Percentiles rank a stretch among this genome's conserved stretches.
These are phyloP conservation scores for Debaryomyces udenii DNA, from an alignment of 1,139 yeast species.

Conservation along the genomic window DNA sequence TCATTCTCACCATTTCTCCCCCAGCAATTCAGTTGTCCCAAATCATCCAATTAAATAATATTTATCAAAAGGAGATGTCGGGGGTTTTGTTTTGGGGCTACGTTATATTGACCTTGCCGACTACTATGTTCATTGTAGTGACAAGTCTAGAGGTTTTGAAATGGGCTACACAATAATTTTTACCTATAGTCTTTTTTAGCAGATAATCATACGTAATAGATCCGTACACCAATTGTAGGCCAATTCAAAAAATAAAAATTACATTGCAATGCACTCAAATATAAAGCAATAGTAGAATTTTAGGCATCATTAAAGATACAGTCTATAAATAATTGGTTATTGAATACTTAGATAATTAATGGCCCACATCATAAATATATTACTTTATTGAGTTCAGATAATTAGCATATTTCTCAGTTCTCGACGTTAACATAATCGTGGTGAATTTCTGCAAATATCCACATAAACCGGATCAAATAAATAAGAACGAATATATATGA, in stretches of 20 bases:
- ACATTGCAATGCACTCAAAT: not conserved
- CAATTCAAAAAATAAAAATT: not conserved
- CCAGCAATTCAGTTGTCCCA: conserved; percentile 87
- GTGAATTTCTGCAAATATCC: too few relatives aligned
- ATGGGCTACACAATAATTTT: conserved; percentile 32
- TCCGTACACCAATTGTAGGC: conserved; percentile 6
- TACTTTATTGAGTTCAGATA: conserved; percentile 1
- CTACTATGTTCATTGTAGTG: conserved; percentile 74
- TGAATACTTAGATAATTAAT: conserved; percentile 2
- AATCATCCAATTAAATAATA: conserved; percentile 74
- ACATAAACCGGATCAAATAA: not conserved
- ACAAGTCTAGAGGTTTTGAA: conserved; percentile 66
- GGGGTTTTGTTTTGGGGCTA: conserved; percentile 89
- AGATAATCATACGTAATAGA: not conserved
- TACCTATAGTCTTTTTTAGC: not conserved
- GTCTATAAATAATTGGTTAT: not conserved
- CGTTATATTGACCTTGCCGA: conserved; percentile 73
- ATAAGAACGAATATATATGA: not conserved
- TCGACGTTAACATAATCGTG: not conserved
- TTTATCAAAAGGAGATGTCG: conserved; percentile 82
- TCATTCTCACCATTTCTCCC: conserved; percentile 74
- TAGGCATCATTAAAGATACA: not conserved
- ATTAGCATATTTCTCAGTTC: conserved; percentile 3
- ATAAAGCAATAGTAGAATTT: conserved; percentile 5
- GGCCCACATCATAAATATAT: not conserved